Evolutionary conservation across 176 grass and related monocot genomes (phyloP).

Genomic region (Oryza brachyantha): DNA sequence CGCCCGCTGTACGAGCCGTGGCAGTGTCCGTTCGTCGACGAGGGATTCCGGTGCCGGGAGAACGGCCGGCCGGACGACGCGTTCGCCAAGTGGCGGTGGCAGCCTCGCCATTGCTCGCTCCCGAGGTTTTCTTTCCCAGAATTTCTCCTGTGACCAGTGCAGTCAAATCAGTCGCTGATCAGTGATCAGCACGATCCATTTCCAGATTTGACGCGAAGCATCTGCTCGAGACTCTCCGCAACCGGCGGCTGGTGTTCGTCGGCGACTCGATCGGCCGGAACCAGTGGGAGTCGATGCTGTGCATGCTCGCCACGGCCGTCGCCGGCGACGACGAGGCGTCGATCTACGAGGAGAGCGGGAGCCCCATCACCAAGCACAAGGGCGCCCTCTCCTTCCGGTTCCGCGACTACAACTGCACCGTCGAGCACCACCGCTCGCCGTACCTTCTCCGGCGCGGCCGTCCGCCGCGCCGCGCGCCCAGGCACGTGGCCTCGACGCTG

Average conservation of each 20-base stretch:
- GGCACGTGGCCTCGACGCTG: slow-evolving; percentile 11
- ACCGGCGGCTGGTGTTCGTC: slow-evolving; percentile 54
- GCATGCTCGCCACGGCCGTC: slow-evolving; percentile 54
- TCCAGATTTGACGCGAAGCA: slow-evolving; percentile 42
- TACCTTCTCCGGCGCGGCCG: slow-evolving; percentile 45
- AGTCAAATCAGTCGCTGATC: too few relatives aligned
- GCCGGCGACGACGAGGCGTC: neutral
- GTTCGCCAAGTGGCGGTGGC: slow-evolving; percentile 62
- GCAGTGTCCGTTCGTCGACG: slow-evolving; percentile 51
- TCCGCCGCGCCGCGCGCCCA: slow-evolving; percentile 26
- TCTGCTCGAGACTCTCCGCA: slow-evolving; percentile 43
- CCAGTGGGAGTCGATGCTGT: slow-evolving; percentile 79
- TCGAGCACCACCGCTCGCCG: slow-evolving; percentile 65
- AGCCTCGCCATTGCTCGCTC: slow-evolving; percentile 40
- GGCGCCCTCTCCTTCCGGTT: slow-evolving; percentile 60
- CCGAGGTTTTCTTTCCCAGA: slow-evolving; percentile 27
- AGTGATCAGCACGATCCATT: neutral
- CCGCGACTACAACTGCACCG: slow-evolving; percentile 50
- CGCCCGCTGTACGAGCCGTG: slow-evolving; percentile 36
- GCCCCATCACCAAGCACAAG: slow-evolving; percentile 62
- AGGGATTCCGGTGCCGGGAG: slow-evolving; percentile 61
- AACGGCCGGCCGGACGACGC: slow-evolving; percentile 53
- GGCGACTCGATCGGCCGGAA: slow-evolving; percentile 73
- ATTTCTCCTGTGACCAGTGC: neutral
- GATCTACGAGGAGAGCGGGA: slow-evolving; percentile 62